Evolutionary conservation across 495 filamentous ascomycete species (phyloP), one percentile per base, ranked within the genome.

Genomic region (Penicillium malachiteum): DNA sequence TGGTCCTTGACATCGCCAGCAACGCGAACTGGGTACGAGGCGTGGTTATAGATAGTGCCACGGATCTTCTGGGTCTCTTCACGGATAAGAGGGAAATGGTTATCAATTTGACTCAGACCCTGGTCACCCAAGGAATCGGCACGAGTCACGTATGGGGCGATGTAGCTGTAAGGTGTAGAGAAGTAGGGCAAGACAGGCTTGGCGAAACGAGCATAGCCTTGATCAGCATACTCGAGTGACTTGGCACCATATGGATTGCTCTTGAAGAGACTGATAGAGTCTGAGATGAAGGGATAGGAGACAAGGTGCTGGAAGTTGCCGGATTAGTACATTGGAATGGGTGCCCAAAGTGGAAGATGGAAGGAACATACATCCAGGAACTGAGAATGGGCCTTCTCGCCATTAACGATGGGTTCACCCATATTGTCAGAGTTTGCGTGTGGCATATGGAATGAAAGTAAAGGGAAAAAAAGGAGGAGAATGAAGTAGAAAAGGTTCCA

Each of bases 41-140:
- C 81, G n/a, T 81, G 71, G 56, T 82, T 75, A 61, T 84, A 78
- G 63, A 89, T 81, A 11, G 82, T 85, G 55, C 72, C 78, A 67
- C 85, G 82, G 53, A 98, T 80, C 69, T 89, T 89, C 38, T 84
- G 73, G 9, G 91, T 92, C 17, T 92, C 86, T 71, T 96, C 88
- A 78, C 91, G 96, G 62, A 98, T 84, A 64, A 89, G 81, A 30
- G 94, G 94, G 77, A 96, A 91, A 56, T 75, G 84, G 50, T 78
- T 66, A 55, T 97, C 94, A 59, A 97, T 82, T 60, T 82, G 84
- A 54, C 64, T 78, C 57, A 98, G 80, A 13, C 88, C 82, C 62
- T 79, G 74, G 73, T 92, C 86, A 62, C 89, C 94, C 44, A 96
- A 72, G 55, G 81, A 71, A 58, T 98, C 94, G 62, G 85, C 92